Conservation (phyloP, 1,284 basidiomycete species). For the Moniliella sp. region DNA sequence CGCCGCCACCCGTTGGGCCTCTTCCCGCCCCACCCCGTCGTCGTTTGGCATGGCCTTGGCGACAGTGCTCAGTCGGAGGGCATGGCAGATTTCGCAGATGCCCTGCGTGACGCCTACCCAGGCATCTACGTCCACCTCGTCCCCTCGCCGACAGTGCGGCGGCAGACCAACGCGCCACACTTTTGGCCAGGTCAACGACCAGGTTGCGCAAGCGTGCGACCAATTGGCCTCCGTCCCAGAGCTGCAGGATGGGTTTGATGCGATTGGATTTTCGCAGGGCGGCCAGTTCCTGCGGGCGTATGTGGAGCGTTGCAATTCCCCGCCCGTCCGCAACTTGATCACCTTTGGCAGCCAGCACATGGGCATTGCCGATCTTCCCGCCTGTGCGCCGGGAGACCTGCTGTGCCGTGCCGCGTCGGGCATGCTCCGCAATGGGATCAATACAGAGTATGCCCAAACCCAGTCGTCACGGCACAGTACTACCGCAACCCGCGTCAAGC, state of each 20-base stretch:
- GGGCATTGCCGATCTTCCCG: constrained; percentile 21
- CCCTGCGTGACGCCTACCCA: constrained; percentile 51
- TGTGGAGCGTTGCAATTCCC: constrained; percentile 54
- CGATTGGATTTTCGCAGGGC: constrained; percentile 18
- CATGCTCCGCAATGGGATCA: constrained; percentile 54
- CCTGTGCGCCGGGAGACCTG: constrained; percentile 48
- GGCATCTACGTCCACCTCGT: constrained; percentile 70
- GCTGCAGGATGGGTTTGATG: constrained; percentile 43
- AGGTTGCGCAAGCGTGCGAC: constrained; percentile 46
- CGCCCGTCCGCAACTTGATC: constrained; percentile 43
- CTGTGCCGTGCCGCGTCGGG: constrained; percentile 43
- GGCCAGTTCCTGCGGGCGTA: constrained; percentile 81
- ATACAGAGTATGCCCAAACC: constrained; percentile 39
- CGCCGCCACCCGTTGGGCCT: background rate
- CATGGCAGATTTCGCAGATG: constrained; percentile 45
- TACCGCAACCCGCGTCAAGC: constrained; percentile 46
- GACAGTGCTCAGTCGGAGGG: constrained; percentile 38
- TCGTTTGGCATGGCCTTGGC: constrained; percentile 87
- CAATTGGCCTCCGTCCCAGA: constrained; percentile 52
- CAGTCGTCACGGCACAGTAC: constrained; percentile 40
- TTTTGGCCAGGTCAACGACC: constrained; percentile 58
- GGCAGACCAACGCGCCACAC: constrained; percentile 54
- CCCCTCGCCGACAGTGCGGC: constrained; percentile 45
- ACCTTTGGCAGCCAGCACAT: constrained; percentile 41
- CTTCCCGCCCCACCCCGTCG: constrained; percentile 42